Evolutionary conservation across 2,329 filamentous ascomycete species (phyloP).

Genomic region (Sarocladium kiliense): DNA sequence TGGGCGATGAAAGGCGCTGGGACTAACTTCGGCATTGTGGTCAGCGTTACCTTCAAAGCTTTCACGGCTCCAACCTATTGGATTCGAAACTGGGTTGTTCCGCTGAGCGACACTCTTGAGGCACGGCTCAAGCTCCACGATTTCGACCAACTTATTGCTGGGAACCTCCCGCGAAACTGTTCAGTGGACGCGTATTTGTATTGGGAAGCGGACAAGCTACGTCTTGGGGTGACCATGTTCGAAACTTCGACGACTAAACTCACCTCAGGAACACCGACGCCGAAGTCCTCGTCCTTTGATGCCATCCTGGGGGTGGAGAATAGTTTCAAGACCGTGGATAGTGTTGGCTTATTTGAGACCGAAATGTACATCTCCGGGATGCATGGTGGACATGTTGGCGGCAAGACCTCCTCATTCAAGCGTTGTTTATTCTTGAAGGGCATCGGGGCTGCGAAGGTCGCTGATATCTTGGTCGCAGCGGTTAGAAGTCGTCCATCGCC

Average conservation of each 20-base stretch:
- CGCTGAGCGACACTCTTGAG: slow-evolving; percentile 23
- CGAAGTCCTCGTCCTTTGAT: not conserved
- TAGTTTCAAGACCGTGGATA: slow-evolving; percentile 33
- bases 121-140: slow-evolving; percentile 29
- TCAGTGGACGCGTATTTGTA: slow-evolving; percentile 55
- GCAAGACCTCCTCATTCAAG: slow-evolving; percentile 61
- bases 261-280: not conserved
- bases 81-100: slow-evolving; percentile 34
- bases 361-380: slow-evolving; percentile 58
- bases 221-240: slow-evolving; percentile 47
- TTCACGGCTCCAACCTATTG: slow-evolving; percentile 34
- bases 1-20: slow-evolving; percentile 57
- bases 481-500: slow-evolving; percentile 43
- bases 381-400: slow-evolving; percentile 51
- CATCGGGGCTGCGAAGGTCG: slow-evolving; percentile 32
- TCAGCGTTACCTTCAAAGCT: slow-evolving; percentile 47
- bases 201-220: slow-evolving; percentile 36
- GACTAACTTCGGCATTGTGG: slow-evolving; percentile 53
- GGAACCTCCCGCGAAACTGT: slow-evolving; percentile 31
- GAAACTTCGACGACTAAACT: slow-evolving; percentile 27
- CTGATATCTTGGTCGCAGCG: slow-evolving; percentile 35
- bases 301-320: slow-evolving; percentile 28
- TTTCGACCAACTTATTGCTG: slow-evolving; percentile 34
- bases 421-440: slow-evolving; percentile 54
- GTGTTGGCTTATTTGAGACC: slow-evolving; percentile 47